A percentile compares a stretch with the other conserved stretches of the same genome.
Conservation (phyloP, 768 basidiomycete species). For the Pleurotus tuber-regium region DNA sequence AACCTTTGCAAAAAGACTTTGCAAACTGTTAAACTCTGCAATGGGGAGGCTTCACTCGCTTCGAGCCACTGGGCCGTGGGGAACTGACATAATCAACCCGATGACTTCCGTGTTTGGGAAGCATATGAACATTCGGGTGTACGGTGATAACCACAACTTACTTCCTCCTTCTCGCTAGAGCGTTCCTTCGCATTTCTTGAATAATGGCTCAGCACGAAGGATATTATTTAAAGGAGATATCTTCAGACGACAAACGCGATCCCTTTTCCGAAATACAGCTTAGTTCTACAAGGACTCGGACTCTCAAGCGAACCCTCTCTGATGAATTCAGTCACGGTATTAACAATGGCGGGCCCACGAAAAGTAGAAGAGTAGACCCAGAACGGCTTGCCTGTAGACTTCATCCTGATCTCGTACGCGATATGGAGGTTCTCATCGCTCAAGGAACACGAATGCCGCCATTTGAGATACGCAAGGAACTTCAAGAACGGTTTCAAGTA, state of each 20-base stretch:
- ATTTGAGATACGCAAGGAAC: slow-evolving; percentile 64
- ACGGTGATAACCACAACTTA: not conserved
- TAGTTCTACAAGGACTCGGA: slow-evolving; percentile 2
- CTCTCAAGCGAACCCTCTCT: slow-evolving; percentile 8
- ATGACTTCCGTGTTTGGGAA: not conserved
- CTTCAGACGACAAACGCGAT: slow-evolving; percentile 4
- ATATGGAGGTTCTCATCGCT: slow-evolving; percentile 68
- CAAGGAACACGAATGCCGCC: slow-evolving; percentile 77
- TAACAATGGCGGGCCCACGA: slow-evolving; percentile 36
- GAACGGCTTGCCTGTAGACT: slow-evolving; percentile 67
- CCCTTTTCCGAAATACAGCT: slow-evolving; percentile 9
- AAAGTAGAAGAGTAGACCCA: slow-evolving; percentile 60
- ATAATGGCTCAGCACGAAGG: not conserved
- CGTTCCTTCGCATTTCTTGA: not conserved
- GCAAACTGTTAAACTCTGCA: too few relatives aligned
- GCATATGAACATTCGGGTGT: not conserved
- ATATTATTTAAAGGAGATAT: not conserved
- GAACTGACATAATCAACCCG: not conserved
- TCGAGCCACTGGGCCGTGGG: too few relatives aligned
- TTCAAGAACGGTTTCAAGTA: slow-evolving; percentile 67
- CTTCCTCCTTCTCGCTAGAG: slow-evolving; percentile 1
- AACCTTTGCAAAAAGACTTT: too few relatives aligned
- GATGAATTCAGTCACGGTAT: slow-evolving; percentile 17
- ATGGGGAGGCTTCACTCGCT: too few relatives aligned
- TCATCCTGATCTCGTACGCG: slow-evolving; percentile 62